Percentiles rank a stretch among this genome's conserved stretches.
Conservation (phyloP, 441 rosid genomes). For the Populus hybrid region DNA sequence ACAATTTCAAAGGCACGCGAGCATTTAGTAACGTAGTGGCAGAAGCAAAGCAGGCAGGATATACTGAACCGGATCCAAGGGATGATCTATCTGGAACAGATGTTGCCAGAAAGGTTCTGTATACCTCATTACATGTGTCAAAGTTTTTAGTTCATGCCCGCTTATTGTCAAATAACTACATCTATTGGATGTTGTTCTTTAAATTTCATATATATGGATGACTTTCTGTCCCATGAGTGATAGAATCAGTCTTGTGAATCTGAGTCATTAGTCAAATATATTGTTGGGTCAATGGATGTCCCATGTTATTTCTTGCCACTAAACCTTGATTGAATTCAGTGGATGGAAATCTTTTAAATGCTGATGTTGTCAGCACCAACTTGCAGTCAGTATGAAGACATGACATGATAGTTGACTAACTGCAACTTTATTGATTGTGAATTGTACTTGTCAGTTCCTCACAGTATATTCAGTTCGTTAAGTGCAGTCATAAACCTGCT, state of each 20-base stretch:
- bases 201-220: background rate
- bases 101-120: slow-evolving; percentile 90
- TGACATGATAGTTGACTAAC: slow-evolving; percentile 1
- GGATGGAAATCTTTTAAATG: background rate
- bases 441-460: slow-evolving; percentile 2
- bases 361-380: background rate
- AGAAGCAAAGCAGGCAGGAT: slow-evolving; percentile 93
- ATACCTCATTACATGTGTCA: background rate
- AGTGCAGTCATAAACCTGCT: background rate
- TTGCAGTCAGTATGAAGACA: background rate
- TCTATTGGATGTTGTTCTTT: too few relatives aligned
- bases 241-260: background rate
- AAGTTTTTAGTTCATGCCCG: background rate
- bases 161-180: background rate
- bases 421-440: slow-evolving; percentile 4
- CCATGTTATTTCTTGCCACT: background rate
- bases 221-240: background rate
- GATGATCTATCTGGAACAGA: slow-evolving; percentile 98
- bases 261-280: background rate
- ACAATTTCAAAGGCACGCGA: slow-evolving; percentile 60
- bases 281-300: too few relatives aligned
- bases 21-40: slow-evolving; percentile 80
- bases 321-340: background rate
- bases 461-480: background rate
- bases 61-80: slow-evolving; percentile 97